Percentiles rank a stretch among this genome's conserved stretches.
Conservation (phyloP, 352 stramenopile genomes). For the Phytophthora cactorum region DNA sequence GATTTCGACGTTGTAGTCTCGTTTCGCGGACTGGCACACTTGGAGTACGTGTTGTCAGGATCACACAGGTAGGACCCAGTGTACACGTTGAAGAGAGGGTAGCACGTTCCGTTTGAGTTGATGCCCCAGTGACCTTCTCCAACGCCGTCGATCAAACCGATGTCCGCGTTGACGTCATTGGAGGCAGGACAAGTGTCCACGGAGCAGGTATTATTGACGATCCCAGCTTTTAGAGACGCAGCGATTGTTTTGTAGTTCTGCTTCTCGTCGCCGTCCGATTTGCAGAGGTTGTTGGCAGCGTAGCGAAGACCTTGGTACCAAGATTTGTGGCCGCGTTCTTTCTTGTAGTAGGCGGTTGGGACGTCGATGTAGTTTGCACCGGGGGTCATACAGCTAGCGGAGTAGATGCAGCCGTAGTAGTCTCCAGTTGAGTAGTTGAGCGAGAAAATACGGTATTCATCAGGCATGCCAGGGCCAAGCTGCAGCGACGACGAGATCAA, state of each 20-base stretch:
- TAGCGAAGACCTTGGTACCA: constrained; percentile 75
- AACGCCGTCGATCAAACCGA: constrained; percentile 45
- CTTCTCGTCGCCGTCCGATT: constrained; percentile 12
- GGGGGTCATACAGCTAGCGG: constrained; percentile 40
- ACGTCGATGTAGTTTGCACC: constrained; percentile 57
- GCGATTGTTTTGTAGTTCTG: constrained; percentile 2
- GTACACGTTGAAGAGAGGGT: constrained; percentile 50
- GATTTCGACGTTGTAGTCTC: constrained; percentile 37
- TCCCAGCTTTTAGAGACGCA: constrained; percentile 10
- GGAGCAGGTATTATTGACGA: constrained; percentile 19
- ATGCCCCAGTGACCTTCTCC: constrained; percentile 45
- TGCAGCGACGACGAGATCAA: constrained; percentile 92
- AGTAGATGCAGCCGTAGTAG: constrained; percentile 44
- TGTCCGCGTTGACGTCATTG: constrained; percentile 45
- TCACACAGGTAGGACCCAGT: constrained; percentile 49
- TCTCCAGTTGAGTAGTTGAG: constrained; percentile 38
- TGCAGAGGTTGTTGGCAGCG: constrained; percentile 12
- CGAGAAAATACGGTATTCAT: constrained; percentile 58
- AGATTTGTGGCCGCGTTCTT: constrained; percentile 44
- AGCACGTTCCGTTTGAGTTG: constrained; percentile 54
- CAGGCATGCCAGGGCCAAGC: constrained; percentile 71
- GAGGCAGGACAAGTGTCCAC: constrained; percentile 40
- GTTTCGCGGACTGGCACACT: constrained; percentile 51
- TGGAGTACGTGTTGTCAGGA: constrained; percentile 42
- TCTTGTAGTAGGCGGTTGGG: constrained; percentile 44